phyloP scores from a whole-genome alignment of 2,329 filamentous ascomycete genomes.

The Ceratocystiopsis brevicomis region DNA sequence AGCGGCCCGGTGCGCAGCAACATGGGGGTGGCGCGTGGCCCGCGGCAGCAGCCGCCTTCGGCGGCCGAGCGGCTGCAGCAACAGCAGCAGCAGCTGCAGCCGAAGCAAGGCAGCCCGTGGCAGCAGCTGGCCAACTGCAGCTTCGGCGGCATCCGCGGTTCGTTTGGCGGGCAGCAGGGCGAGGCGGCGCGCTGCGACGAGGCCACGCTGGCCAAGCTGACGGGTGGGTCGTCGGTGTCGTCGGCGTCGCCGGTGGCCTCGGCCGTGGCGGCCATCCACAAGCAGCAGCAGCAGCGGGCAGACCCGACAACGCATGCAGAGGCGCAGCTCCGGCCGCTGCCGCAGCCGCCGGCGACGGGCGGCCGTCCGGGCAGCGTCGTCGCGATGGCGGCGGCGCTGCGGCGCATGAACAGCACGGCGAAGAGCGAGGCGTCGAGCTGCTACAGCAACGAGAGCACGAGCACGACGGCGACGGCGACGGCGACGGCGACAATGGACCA shows the following conservation, averaged over 20 bases:
- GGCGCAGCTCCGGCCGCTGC: constrained; percentile 1
- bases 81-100: background rate
- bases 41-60: background rate
- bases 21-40: background rate
- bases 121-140: background rate
- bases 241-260: no score
- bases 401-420: constrained; percentile 36
- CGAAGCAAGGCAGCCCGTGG: background rate
- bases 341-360: background rate
- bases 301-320: no score
- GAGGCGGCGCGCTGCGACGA: no score
- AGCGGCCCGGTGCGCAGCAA: background rate
- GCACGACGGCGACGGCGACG: constrained; percentile 7
- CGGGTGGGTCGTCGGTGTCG: no score
- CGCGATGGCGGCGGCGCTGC: constrained; percentile 30
- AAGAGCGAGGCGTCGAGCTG: constrained; percentile 22
- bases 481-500: no score
- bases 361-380: constrained; percentile 11
- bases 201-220: no score
- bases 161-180: constrained; percentile 2
- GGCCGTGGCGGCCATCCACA: background rate
- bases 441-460: constrained; percentile 11
- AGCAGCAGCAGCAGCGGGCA: background rate
- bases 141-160: constrained; percentile 2
- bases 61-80: background rate